phyloP scores from a whole-genome alignment of 495 filamentous ascomycete genomes.

The Aspergillus nanangensis region DNA sequence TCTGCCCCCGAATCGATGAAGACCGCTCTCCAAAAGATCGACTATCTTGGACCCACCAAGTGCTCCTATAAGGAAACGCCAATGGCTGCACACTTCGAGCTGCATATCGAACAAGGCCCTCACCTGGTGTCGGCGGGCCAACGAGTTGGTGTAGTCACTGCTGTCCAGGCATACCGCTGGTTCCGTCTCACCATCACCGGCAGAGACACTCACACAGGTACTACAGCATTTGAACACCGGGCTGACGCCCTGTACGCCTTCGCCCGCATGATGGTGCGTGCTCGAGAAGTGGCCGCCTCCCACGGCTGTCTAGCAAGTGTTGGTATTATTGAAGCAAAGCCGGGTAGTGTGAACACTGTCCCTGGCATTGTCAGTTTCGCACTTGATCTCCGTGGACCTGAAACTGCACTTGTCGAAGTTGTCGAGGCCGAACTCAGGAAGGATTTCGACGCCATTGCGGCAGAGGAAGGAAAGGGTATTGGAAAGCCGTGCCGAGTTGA shows the following conservation, averaged over 20 bases:
- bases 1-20: conserved; percentile 59
- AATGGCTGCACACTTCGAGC: conserved; percentile 77
- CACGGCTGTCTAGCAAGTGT: conserved; percentile 60
- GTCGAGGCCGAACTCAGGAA: conserved; percentile 51
- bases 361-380: conserved; percentile 65
- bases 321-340: conserved; percentile 63
- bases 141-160: conserved; percentile 67
- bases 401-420: conserved; percentile 50
- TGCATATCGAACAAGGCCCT: conserved; percentile 81
- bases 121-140: conserved; percentile 57
- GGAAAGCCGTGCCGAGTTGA: conserved; percentile 53
- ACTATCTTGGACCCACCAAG: conserved; percentile 57
- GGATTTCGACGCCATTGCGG: conserved; percentile 56
- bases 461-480: conserved; percentile 43
- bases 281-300: conserved; percentile 56
- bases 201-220: conserved; percentile 70
- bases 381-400: conserved; percentile 64
- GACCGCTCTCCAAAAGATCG: conserved; percentile 64
- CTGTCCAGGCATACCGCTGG: conserved; percentile 66
- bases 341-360: conserved; percentile 72
- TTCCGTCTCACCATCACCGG: conserved; percentile 62
- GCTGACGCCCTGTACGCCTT: conserved; percentile 64
- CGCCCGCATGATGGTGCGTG: conserved; percentile 62
- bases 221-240: conserved; percentile 58
- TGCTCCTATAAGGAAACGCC: conserved; percentile 58